Percentiles rank a stretch among this genome's conserved stretches.
phyloP scores from a whole-genome alignment of 1,284 basidiomycete genomes.

The Ustilago tritici region DNA sequence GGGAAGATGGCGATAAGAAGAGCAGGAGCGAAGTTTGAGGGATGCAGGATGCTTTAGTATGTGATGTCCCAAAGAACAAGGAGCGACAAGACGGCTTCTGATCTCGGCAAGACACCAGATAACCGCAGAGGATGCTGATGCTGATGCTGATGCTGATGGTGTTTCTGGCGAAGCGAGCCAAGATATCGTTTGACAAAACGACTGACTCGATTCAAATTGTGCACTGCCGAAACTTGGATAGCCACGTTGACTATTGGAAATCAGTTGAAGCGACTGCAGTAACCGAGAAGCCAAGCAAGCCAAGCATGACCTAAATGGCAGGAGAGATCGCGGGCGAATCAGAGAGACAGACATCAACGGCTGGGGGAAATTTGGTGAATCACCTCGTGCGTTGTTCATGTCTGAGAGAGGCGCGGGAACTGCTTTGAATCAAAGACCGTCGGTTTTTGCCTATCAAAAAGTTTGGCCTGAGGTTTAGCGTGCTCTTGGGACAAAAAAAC shows the following conservation, averaged over 20 bases:
- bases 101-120: slow-evolving; percentile 2
- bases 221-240: neutral
- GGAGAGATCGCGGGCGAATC: neutral
- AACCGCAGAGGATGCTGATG: neutral
- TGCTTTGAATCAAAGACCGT: slow-evolving; percentile 20
- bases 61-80: neutral
- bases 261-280: neutral
- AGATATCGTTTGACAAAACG: slow-evolving; percentile 6
- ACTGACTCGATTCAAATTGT: slow-evolving; percentile 13
- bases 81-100: slow-evolving; percentile 4
- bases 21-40: neutral
- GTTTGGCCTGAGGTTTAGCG: neutral
- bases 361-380: slow-evolving; percentile 7
- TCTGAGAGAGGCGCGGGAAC: neutral
- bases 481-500: neutral
- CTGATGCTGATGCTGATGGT: neutral
- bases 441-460: slow-evolving; percentile 42
- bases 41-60: slow-evolving; percentile 4
- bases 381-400: slow-evolving; percentile 10
- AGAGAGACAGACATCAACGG: neutral
- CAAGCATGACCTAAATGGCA: neutral
- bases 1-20: slow-evolving; percentile 8
- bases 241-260: neutral
- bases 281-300: slow-evolving; percentile 8
- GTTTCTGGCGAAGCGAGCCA: neutral